phyloP scores from a whole-genome alignment of 2,329 filamentous ascomycete species.

The Botrytis tulipae region DNA sequence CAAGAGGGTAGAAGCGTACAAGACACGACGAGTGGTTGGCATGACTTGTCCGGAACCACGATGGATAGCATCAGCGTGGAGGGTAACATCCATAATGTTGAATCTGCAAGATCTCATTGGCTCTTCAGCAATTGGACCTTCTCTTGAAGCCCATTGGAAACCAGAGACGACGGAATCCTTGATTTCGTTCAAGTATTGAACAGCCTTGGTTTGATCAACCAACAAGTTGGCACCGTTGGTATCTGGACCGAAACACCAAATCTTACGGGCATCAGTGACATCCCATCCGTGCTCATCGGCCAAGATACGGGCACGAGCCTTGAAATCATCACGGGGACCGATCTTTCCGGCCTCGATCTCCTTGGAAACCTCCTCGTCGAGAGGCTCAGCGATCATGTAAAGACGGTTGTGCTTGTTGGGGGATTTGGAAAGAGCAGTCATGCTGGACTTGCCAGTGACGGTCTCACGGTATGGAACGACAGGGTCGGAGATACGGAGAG shows the following conservation, averaged over 20 bases:
- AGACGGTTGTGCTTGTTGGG: conserved; percentile 99
- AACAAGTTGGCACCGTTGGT: conserved; percentile 97
- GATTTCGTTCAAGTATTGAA: conserved; percentile 99
- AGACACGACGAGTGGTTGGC: conserved; percentile 93
- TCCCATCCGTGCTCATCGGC: conserved; percentile 99
- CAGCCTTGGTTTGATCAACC: conserved; percentile 99
- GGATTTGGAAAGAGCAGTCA: conserved; percentile 97
- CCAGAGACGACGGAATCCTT: conserved; percentile 99
- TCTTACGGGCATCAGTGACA: conserved; percentile 99
- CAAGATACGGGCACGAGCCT: conserved; percentile 91
- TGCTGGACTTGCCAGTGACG: conserved; percentile 78
- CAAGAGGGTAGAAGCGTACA: conserved; percentile 89
- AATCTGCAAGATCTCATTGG: conserved; percentile 96
- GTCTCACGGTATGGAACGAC: conserved; percentile 99
- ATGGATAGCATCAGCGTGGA: conserved; percentile 99
- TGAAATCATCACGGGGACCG: conserved; percentile 95
- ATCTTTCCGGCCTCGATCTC: conserved; percentile 94
- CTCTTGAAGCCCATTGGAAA: conserved; percentile 99
- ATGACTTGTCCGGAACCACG: conserved; percentile 99
- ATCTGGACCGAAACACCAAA: conserved; percentile 99
- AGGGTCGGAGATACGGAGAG: conserved; percentile 95
- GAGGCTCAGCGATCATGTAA: conserved; percentile 88
- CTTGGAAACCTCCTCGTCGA: conserved; percentile 85
- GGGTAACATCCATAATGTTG: conserved; percentile 99
- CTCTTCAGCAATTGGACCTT: conserved; percentile 97